Percentiles rank a stretch among this genome's conserved stretches.
phyloP scores from a whole-genome alignment of 208 protist genomes.

The Jaenimonas drosophilae region DNA sequence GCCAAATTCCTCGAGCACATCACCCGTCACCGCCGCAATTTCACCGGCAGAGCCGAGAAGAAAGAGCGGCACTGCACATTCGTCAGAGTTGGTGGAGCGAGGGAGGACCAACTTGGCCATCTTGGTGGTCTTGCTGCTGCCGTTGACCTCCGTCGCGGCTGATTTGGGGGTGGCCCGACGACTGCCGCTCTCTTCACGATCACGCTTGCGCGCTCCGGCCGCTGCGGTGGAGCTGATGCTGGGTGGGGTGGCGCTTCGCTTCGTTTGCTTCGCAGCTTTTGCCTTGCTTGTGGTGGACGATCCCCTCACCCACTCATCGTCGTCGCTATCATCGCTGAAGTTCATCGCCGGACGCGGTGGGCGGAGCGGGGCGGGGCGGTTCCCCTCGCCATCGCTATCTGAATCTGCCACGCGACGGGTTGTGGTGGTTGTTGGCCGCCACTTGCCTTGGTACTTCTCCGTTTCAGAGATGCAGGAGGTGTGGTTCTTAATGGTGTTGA shows the following conservation, averaged over 20 bases:
- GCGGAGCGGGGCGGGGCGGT: neutral
- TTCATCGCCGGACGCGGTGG: neutral
- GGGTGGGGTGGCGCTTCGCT: no score
- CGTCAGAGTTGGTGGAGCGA: constrained; percentile 4
- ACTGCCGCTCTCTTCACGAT: no score
- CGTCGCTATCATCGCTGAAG: constrained; percentile 11
- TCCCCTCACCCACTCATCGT: constrained; percentile 38
- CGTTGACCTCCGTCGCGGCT: no score
- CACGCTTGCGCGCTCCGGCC: no score
- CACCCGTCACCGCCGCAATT: constrained; percentile 34
- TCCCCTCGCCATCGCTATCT: neutral
- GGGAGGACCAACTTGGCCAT: no score
- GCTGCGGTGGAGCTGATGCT: no score
- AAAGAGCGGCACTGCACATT: constrained; percentile 44
- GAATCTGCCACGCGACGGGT: constrained; percentile 5
- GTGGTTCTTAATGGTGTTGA: constrained; percentile 64
- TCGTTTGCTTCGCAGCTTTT: neutral
- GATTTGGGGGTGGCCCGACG: no score
- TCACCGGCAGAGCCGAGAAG: constrained; percentile 40
- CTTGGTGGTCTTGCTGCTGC: no score
- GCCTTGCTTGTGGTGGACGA: neutral
- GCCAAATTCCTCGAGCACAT: constrained; percentile 21
- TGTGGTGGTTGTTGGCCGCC: constrained; percentile 25
- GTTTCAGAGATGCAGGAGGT: constrained; percentile 75
- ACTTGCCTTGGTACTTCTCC: constrained; percentile 85